Percentiles rank a stretch among this genome's conserved stretches.
These are phyloP conservation scores for Niveomyces coronatus DNA, from an alignment of 2,329 filamentous ascomycete genomes.

Conservation along the genomic window DNA sequence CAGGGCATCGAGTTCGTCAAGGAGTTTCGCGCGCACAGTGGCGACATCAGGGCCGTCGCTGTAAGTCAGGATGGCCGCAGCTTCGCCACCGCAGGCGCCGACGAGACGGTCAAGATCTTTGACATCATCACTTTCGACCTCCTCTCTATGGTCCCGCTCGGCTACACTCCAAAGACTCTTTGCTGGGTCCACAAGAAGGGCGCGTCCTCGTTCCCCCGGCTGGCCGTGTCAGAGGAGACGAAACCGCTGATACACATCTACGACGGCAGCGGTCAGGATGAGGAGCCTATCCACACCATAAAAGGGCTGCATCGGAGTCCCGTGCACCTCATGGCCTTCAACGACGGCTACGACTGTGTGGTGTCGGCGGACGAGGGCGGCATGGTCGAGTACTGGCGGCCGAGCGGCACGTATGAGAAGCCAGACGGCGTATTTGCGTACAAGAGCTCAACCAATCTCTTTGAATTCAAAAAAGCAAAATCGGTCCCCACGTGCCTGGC, in stretches of 20 bases:
- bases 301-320: conserved; percentile 70
- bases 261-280: conserved; percentile 77
- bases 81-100: conserved; percentile 78
- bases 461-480: conserved; percentile 95
- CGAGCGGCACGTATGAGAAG: conserved; percentile 73
- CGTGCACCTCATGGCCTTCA: conserved; percentile 81
- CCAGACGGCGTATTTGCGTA: conserved; percentile 84
- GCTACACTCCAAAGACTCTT: conserved; percentile 64
- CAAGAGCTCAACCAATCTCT: conserved; percentile 89
- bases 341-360: conserved; percentile 80
- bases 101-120: conserved; percentile 72
- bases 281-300: conserved; percentile 65
- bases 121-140: conserved; percentile 82
- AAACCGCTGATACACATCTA: conserved; percentile 71
- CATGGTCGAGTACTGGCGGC: conserved; percentile 96
- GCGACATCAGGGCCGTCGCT: conserved; percentile 74
- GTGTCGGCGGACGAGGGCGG: conserved; percentile 80
- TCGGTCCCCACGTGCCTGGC: conserved; percentile 72
- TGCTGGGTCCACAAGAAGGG: conserved; percentile 90
- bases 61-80: conserved; percentile 84
- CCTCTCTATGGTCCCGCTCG: conserved; percentile 69
- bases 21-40: conserved; percentile 85
- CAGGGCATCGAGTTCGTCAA: conserved; percentile 95
- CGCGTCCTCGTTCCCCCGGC: conserved; percentile 73
- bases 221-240: conserved; percentile 71